A percentile compares a stretch with the other conserved stretches of the same genome.
phyloP scores from a whole-genome alignment of 2,329 filamentous ascomycete species.

The Xylaria sp. region DNA sequence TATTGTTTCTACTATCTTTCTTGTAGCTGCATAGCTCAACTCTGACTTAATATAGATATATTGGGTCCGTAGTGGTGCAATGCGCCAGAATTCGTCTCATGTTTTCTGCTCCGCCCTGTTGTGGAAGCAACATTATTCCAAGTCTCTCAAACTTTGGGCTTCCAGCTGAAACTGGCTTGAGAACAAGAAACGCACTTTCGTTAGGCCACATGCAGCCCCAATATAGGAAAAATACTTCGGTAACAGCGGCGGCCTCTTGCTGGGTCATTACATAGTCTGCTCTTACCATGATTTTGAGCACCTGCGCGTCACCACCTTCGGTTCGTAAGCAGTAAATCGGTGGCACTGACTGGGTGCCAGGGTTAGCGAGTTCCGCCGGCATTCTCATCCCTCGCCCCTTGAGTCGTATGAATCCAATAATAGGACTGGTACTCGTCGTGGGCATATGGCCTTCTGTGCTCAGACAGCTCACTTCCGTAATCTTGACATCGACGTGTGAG shows the following conservation, averaged over 20 bases:
- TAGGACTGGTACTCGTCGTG: constrained; percentile 10
- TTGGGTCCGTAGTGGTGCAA: neutral
- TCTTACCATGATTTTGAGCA: neutral
- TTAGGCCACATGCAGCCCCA: constrained; percentile 23
- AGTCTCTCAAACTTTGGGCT: constrained; percentile 22
- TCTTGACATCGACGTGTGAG: constrained; percentile 24
- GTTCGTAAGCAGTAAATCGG: constrained; percentile 6
- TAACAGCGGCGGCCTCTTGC: constrained; percentile 14
- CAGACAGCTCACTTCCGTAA: constrained; percentile 22
- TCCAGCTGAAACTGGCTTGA: constrained; percentile 5
- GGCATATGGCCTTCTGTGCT: neutral
- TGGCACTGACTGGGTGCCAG: constrained; percentile 2
- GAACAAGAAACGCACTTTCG: constrained; percentile 16
- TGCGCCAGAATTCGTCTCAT: neutral
- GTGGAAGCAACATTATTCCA: constrained; percentile 5
- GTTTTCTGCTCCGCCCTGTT: neutral
- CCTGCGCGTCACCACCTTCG: neutral
- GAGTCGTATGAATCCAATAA: constrained; percentile 21
- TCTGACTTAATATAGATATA: no score
- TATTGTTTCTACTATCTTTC: no score
- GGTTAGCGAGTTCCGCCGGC: neutral
- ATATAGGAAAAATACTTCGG: constrained; percentile 13
- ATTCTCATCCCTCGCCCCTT: constrained; percentile 15
- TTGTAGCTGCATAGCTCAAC: no score
- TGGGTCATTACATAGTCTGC: constrained; percentile 25